Evolutionary conservation across 2,329 filamentous ascomycete species (phyloP).

Genomic region (Periconia macrospinosa): DNA sequence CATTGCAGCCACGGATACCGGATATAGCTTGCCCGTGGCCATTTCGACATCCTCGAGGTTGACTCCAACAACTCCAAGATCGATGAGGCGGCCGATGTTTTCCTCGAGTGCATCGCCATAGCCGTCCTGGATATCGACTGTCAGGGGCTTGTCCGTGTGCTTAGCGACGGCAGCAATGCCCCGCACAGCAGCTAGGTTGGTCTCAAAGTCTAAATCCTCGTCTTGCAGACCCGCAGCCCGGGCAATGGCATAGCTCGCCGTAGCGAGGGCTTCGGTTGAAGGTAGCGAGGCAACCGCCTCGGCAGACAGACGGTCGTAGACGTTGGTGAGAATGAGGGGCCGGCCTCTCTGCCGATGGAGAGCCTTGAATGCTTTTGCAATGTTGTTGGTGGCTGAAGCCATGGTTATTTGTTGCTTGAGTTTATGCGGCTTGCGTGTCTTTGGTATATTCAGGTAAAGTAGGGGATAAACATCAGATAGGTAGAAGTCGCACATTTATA

Average conservation of each 20-base stretch:
- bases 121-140: conserved; percentile 61
- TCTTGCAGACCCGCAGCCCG: conserved; percentile 24
- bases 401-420: background rate
- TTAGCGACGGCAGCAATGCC: conserved; percentile 48
- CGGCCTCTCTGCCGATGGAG: conserved; percentile 52
- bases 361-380: conserved; percentile 15
- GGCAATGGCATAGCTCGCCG: conserved; percentile 31
- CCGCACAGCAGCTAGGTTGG: conserved; percentile 53
- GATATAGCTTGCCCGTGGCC: conserved; percentile 38
- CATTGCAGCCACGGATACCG: conserved; percentile 48
- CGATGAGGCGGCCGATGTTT: conserved; percentile 49
- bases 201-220: conserved; percentile 49
- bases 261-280: conserved; percentile 37
- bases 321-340: conserved; percentile 57
- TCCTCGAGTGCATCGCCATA: conserved; percentile 53
- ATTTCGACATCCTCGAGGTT: conserved; percentile 58
- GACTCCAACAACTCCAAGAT: conserved; percentile 55
- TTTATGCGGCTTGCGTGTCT: background rate
- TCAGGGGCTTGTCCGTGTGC: conserved; percentile 50
- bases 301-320: conserved; percentile 56
- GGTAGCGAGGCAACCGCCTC: conserved; percentile 48
- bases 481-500: too few relatives aligned
- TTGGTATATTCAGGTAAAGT: background rate
- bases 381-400: background rate
- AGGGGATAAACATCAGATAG: too few relatives aligned